Evolutionary conservation across 805 yeast genomes (phyloP), one percentile per base, ranked within the genome.

Genomic region (Candida nonsorbophila): DNA sequence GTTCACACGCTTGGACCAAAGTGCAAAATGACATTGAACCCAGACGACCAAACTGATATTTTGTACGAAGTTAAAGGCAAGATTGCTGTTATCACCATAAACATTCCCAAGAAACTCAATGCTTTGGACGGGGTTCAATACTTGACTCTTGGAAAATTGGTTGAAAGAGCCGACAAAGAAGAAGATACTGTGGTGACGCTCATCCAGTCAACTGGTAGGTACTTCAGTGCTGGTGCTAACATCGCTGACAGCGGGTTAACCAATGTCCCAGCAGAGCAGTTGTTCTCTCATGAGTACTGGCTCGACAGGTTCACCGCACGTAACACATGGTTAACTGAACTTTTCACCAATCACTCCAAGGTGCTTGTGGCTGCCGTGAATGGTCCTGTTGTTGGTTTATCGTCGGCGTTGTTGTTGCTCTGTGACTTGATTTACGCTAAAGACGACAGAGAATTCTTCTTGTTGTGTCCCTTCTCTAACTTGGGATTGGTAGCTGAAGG

Each of bases 401-500:
- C 78, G 18, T 76, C 88, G 2, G 86, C 87, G 0, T 53, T 86
- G 29, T 78, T 84, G 8, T 72, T 80, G n/a, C 58, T 82, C 30
- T 76, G 83, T 54, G 96, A 86, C 55, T 65, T 86, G 35, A 67
- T 86, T 7, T 85, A 84, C 48, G 79, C 80, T 9, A 72, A 68
- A 41, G 74, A 78, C 44, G 72, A 67, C 25, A 61, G 68, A 21
- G 69, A 73, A 28, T 72, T 77, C 36, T 77, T 57, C 46, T 47
- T 85, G 38, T 69, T 79, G 45, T 69, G 78, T 10, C 95, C 96
- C 5, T 86, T 86, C 55, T 76, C 87, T 24, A 81, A 79, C 48
- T 68, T 86, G 42, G 94, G 95, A 2, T 69, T 86, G 42, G 87
- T 83, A 3, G 75, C 82, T 36, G 96, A 86, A 54, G 94, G 95